Evolutionary conservation across 177 flowering plant species (phyloP).

Genomic region (Vitis hybrid): DNA sequence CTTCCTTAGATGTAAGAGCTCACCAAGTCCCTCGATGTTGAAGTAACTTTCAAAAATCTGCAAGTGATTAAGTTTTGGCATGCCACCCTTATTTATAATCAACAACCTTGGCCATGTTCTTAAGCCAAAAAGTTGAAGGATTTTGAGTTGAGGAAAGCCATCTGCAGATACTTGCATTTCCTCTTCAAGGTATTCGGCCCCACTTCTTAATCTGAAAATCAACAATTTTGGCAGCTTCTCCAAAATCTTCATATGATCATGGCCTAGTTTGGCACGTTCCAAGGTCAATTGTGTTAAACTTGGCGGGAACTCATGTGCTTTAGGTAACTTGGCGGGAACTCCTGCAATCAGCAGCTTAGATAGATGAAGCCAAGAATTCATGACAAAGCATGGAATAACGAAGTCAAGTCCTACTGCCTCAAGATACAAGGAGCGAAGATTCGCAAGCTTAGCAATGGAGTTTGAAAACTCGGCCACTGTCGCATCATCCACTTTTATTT

Average conservation of each 20-base stretch:
- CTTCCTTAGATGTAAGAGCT: too few species aligned
- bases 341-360: not conserved
- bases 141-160: conserved; percentile 5
- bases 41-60: not conserved
- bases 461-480: too few species aligned
- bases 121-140: not conserved
- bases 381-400: too few species aligned
- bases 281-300: conserved; percentile 1
- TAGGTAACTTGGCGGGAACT: not conserved
- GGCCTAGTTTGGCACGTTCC: not conserved
- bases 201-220: not conserved
- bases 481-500: too few species aligned
- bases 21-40: too few species aligned
- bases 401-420: too few species aligned
- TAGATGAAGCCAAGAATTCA: not conserved
- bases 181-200: not conserved
- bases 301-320: not conserved
- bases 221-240: conserved; percentile 11
- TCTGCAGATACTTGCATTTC: not conserved
- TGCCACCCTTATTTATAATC: not conserved
- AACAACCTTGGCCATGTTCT: not conserved
- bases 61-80: not conserved
- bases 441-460: too few species aligned
- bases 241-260: conserved; percentile 12
- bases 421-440: too few species aligned